Conservation (phyloP, 805 yeast species). For the Nakazawaea pomicola region DNA sequence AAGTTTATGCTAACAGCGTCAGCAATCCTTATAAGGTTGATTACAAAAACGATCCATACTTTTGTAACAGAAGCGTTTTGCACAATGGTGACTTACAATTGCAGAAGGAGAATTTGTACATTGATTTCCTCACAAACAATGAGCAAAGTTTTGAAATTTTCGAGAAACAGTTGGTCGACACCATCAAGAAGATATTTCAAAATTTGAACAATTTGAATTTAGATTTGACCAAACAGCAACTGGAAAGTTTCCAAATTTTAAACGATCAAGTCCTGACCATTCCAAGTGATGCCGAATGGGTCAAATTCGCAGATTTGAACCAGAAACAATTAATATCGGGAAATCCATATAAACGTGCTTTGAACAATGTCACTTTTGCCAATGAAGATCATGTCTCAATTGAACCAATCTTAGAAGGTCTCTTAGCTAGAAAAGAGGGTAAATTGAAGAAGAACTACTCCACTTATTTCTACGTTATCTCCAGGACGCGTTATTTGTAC, state of each 20-base stretch:
- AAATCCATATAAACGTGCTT: constrained; percentile 29
- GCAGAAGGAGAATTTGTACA: constrained; percentile 38
- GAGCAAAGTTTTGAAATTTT: constrained; percentile 35
- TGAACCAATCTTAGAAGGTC: constrained; percentile 43
- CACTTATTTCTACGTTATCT: constrained; percentile 41
- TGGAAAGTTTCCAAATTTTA: constrained; percentile 24
- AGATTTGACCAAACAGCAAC: constrained; percentile 25
- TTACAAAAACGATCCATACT: constrained; percentile 40
- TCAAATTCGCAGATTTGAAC: constrained; percentile 29
- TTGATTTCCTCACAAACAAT: constrained; percentile 36
- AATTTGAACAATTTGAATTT: constrained; percentile 20
- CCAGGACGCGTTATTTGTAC: constrained; percentile 38
- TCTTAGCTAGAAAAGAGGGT: constrained; percentile 39
- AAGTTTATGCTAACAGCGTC: constrained; percentile 16
- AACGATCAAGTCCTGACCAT: constrained; percentile 28
- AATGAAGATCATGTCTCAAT: constrained; percentile 35
- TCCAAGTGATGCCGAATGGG: constrained; percentile 40
- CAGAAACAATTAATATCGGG: constrained; percentile 27
- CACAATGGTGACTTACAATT: constrained; percentile 36
- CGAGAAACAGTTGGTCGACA: constrained; percentile 39
- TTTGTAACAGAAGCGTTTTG: constrained; percentile 32
- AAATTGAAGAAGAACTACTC: constrained; percentile 35
- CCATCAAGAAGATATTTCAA: constrained; percentile 33
- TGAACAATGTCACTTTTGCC: constrained; percentile 30
- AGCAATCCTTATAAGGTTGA: constrained; percentile 22